Percentiles rank a stretch among this genome's conserved stretches.
These are phyloP conservation scores for Ophiostoma sp. DNA, from an alignment of 2,329 filamentous ascomycete species.

Conservation along the genomic window DNA sequence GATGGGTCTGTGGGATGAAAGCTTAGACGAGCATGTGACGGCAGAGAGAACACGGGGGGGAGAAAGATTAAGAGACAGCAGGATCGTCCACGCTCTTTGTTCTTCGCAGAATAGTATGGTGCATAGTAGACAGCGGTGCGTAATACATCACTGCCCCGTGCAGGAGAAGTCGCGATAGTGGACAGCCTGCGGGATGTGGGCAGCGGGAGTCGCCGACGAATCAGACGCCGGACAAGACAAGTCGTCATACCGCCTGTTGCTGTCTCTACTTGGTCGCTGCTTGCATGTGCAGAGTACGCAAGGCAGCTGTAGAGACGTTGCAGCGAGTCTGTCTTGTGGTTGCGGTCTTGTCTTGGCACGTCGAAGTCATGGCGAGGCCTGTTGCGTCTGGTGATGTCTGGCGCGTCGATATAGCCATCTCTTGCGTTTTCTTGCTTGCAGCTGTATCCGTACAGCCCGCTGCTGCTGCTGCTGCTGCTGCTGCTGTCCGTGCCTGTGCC, in stretches of 20 bases:
- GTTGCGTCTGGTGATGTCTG: no score
- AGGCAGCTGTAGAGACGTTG: background rate
- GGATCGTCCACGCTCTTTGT: no score
- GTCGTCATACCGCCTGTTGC: slow-evolving; percentile 2
- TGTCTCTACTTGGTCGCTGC: background rate
- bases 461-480: background rate
- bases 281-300: background rate
- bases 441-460: no score
- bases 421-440: no score
- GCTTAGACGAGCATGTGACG: background rate
- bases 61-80: no score
- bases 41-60: background rate
- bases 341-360: background rate
- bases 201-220: background rate
- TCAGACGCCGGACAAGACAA: background rate
- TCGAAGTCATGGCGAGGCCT: background rate
- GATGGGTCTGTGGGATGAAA: background rate
- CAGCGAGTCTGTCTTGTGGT: background rate
- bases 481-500: background rate
- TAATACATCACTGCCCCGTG: no score
- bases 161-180: no score
- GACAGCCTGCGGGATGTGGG: background rate
- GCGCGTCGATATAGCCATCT: no score
- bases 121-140: no score
- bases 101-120: no score